Evolutionary conservation across 1,139 yeast species (phyloP), one percentile per base, ranked within the genome.

Genomic region (Suhomyces ambrosiae): DNA sequence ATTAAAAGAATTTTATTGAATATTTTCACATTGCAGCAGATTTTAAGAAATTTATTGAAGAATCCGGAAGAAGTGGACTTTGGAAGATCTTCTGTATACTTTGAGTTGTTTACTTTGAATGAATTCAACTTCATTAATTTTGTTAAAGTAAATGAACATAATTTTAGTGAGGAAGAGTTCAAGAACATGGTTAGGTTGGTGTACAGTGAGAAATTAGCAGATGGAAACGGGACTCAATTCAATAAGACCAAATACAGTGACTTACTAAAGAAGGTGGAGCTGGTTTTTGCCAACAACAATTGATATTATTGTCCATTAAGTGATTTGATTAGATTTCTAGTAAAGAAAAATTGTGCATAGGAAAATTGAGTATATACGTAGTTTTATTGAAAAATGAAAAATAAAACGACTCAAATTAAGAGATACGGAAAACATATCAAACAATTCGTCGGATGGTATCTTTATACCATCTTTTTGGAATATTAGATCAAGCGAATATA

Each of bases 21-120:
- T 55, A 80, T 86, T 23, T 74, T 80, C 39, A 82, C 86, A 0
- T 61, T 87, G 33, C 95, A 86, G 60, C 95, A 86, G 54, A 79
- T 82, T 72, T 73, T 84, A 43, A 74, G 88, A 49, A 80, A 79
- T 42, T 69, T 86, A 15, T 74, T 79, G 48, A 60, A 65, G 14
- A 72, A 75, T 34, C 82, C 87, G 0, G 75, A 76, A 33, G 63
- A 66, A n/a, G 80, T 83, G 6, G 78, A 80, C 46, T 82, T 86
- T 60, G 60, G 74, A 13, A 63, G 68, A 27, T 74, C 87, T 0
- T 63, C 83, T 4, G 59, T 65, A 7, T 86, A 80, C 59, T 86
- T 80, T 55, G 79, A 79, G 30, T 53, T 79, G 51, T 71, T 77
- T 56, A 68, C 76, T 7, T 50, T 61, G 39, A 66, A 71, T 38